Percentiles rank a stretch among this genome's conserved stretches.
Evolutionary conservation across 805 yeast species (phyloP).

Genomic region (Jamesozyma lodderae): DNA sequence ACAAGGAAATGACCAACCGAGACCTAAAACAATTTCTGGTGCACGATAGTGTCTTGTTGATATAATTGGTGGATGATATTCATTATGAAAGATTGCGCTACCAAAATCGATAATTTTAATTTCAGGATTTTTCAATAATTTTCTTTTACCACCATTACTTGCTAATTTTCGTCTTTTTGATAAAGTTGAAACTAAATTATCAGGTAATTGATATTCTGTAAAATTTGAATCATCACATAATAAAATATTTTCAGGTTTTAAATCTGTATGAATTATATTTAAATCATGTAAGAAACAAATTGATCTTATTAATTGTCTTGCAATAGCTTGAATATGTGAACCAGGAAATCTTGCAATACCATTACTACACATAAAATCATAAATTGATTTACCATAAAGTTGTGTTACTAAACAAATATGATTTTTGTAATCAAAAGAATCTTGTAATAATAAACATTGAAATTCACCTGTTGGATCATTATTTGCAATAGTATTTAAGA

Average conservation of each 20-base stretch:
- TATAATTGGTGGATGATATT: slow-evolving; percentile 84
- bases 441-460: slow-evolving; percentile 72
- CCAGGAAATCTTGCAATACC: slow-evolving; percentile 88
- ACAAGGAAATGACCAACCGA: slow-evolving; percentile 96
- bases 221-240: slow-evolving; percentile 30
- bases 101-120: slow-evolving; percentile 94
- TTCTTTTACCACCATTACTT: slow-evolving; percentile 27
- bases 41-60: slow-evolving; percentile 96
- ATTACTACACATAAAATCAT: slow-evolving; percentile 82
- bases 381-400: slow-evolving; percentile 71
- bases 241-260: slow-evolving; percentile 91
- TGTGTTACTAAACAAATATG: slow-evolving; percentile 94
- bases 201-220: slow-evolving; percentile 19
- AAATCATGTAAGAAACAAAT: slow-evolving; percentile 86
- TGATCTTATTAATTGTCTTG: slow-evolving; percentile 74
- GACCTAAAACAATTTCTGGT: slow-evolving; percentile 87
- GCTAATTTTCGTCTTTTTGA: slow-evolving; percentile 27
- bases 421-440: slow-evolving; percentile 84
- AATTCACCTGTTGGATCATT: slow-evolving; percentile 49
- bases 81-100: slow-evolving; percentile 89
- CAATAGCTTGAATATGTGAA: slow-evolving; percentile 79
- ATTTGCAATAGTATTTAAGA: slow-evolving; percentile 35
- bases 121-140: slow-evolving; percentile 56
- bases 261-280: slow-evolving; percentile 86
- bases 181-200: slow-evolving; percentile 13